phyloP scores from a whole-genome alignment of 2,329 filamentous ascomycete species.

The Pseudogymnoascus sp. region DNA sequence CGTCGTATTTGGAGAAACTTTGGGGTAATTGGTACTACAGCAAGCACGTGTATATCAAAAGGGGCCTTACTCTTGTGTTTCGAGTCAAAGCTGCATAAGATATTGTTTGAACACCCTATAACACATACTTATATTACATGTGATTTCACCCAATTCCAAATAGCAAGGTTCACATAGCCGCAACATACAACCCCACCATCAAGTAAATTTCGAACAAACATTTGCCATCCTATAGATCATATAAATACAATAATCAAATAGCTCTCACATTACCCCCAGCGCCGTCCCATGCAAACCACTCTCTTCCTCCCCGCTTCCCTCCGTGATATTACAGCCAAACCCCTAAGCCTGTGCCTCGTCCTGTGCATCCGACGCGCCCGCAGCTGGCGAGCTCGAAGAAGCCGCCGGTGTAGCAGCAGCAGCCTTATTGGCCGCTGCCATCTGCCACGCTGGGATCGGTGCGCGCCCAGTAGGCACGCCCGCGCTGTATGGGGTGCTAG shows the following conservation, averaged over 20 bases:
- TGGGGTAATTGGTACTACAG: neutral
- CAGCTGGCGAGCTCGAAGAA: neutral
- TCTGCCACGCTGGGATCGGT: conserved; percentile 73
- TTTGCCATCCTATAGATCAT: conserved; percentile 1
- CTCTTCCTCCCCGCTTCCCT: neutral
- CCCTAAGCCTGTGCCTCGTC: neutral
- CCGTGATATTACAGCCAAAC: neutral
- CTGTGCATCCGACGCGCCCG: neutral
- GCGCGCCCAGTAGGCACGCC: conserved; percentile 48
- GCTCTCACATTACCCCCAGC: neutral
- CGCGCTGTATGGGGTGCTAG: conserved; percentile 42
- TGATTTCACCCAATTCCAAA: neutral
- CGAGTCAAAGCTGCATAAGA: neutral
- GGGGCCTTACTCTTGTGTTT: neutral
- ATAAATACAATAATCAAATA: neutral
- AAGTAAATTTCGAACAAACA: neutral
- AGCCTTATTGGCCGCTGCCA: conserved; percentile 57
- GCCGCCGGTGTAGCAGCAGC: neutral
- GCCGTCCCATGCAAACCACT: neutral
- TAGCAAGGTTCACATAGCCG: neutral
- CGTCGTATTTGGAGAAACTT: neutral
- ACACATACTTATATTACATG: neutral
- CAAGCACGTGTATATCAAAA: neutral
- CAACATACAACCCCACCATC: neutral
- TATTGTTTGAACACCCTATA: neutral